Base-by-base conservation (phyloP, 306 rosid species). In the Neltuma alba region DNA sequence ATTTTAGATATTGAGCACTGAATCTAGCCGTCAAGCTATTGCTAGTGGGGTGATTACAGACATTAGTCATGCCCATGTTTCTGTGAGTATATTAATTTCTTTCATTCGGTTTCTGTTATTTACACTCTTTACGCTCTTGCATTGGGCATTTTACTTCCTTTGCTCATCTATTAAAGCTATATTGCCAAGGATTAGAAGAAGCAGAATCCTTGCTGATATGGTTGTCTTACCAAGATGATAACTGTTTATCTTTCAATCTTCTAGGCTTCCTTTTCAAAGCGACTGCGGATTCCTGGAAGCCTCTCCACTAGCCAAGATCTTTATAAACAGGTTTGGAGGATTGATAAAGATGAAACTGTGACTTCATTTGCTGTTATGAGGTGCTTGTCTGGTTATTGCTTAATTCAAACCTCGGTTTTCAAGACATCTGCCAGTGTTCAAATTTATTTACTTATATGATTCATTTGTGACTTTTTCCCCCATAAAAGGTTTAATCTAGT, bases 341-440 rank as follows among this genome's bases (percentile, higher is more conserved):
- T 94, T 78, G 93, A 91, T 87, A 94, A 92, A 85, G 95, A 94
- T 80, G 97, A 89, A 85, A 44, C 70, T 64, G 83, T 89, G 86
- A 82, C 97, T 67, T 91, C 93, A 18, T 94, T 89, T 92, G 91
- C 97, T 48, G 64, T 85, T 54, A 94, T 94, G 97, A 91, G 99
- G 99, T 90, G 79, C 65, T 83, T 79, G 62, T 74, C 68, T 67
- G 75, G 48, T 68, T 60, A 57, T 50, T 18, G 44, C 30, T 38
- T 81, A n/a, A 15, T 70, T 63, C 63, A 63, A 74, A 68, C 34
- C 58, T 80, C 30, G 52, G 66, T 74, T 77, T 69, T 38, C 75
- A 68, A 55, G 66, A 36, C 42, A 50, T 61, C 27, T 21, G 34
- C 55, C 42, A 38, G 37, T 69, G 66, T 80, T 76, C 20, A 70